phyloP scores from a whole-genome alignment of 441 rosid genomes.

The Euphorbia schlechtendalii region DNA sequence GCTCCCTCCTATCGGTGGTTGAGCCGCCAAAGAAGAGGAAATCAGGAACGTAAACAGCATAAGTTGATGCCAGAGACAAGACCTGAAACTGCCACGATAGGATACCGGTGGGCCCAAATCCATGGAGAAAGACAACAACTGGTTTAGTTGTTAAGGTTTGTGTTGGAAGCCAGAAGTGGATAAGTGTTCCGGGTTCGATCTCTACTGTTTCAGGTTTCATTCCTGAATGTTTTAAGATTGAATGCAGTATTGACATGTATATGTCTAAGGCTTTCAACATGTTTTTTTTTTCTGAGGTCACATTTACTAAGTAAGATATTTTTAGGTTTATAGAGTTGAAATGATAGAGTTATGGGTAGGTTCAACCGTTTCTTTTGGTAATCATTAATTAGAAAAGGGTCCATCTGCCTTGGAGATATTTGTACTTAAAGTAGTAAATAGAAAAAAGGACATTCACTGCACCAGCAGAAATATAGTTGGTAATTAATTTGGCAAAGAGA shows the following conservation, averaged over 20 bases:
- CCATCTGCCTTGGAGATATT: too few species aligned
- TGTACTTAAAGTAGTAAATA: too few species aligned
- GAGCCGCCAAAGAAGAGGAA: too few species aligned
- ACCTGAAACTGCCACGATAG: conserved; percentile 38
- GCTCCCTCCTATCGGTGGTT: conserved; percentile 16
- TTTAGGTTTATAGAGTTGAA: too few species aligned
- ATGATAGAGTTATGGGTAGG: too few species aligned
- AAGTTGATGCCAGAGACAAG: conserved; percentile 23
- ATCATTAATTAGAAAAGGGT: too few species aligned
- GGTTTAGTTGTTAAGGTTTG: conserved; percentile 3
- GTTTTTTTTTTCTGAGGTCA: conserved; percentile 8
- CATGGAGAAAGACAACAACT: conserved; percentile 35
- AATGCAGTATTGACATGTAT: conserved; percentile 20
- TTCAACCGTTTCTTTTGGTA: too few species aligned
- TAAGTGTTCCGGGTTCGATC: conserved; percentile 32
- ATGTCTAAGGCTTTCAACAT: conserved; percentile 23
- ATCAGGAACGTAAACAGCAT: conserved; percentile 43
- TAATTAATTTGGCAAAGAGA: too few species aligned
- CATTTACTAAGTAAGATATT: too few species aligned
- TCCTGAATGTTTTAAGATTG: conserved; percentile 27
- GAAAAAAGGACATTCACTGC: too few species aligned
- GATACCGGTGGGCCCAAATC: conserved; percentile 30
- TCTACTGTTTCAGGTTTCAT: conserved; percentile 21
- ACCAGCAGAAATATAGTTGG: too few species aligned
- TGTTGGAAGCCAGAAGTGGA: conserved; percentile 10